Percentiles rank a stretch among this genome's conserved stretches.
Conservation (phyloP, 768 basidiomycete species). For the Aureoboletus auriporus region DNA sequence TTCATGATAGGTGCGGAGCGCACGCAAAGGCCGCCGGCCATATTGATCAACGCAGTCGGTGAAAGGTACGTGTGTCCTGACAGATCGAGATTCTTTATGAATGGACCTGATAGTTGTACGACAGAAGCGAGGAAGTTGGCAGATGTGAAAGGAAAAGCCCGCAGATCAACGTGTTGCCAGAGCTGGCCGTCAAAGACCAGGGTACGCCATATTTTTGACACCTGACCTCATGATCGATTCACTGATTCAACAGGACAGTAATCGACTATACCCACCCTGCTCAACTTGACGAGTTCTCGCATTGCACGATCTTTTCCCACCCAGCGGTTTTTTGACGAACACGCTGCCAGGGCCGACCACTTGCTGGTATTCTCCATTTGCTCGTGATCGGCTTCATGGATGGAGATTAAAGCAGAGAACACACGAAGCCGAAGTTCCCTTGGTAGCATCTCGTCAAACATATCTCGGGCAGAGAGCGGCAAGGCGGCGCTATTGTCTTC, state of each 20-base stretch:
- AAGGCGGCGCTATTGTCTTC: conserved; percentile 52
- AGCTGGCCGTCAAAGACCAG: conserved; percentile 84
- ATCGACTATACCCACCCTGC: conserved; percentile 55
- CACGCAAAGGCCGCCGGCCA: conserved; percentile 54
- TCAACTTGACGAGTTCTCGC: conserved; percentile 73
- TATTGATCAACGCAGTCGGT: conserved; percentile 45
- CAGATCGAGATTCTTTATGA: conserved; percentile 58
- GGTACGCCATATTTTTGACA: conserved; percentile 71
- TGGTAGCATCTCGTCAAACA: conserved; percentile 70
- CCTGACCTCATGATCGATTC: conserved; percentile 40
- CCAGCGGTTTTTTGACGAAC: conserved; percentile 63
- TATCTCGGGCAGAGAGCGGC: conserved; percentile 40
- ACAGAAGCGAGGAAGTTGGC: conserved; percentile 49
- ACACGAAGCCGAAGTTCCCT: conserved; percentile 65
- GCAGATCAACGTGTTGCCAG: conserved; percentile 68
- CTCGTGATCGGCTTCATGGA: conserved; percentile 59
- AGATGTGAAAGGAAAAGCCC: conserved; percentile 56
- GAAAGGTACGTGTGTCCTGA: conserved; percentile 55
- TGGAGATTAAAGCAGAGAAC: conserved; percentile 47
- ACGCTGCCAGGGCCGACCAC: conserved; percentile 62
- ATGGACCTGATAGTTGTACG: conserved; percentile 54
- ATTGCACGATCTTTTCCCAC: conserved; percentile 71
- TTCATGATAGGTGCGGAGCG: conserved; percentile 26
- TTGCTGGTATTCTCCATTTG: conserved; percentile 39
- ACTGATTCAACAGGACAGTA: conserved; percentile 10